Conservation (phyloP, 768 basidiomycete species). For the Psilocybe subaeruginosa region DNA sequence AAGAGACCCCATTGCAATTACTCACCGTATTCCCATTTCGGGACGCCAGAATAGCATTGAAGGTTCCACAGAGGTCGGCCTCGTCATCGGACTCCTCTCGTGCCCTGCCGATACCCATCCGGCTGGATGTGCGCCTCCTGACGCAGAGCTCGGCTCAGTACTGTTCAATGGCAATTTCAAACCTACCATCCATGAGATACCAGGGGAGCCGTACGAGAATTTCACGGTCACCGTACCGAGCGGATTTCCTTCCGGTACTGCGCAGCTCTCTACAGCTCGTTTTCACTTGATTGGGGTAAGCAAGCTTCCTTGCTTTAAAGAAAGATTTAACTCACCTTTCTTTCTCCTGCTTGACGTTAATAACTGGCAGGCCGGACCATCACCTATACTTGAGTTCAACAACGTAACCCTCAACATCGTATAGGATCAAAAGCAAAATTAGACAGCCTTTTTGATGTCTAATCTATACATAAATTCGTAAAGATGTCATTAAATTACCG, state of each 20-base stretch:
- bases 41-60: conserved; percentile 35
- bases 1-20: background rate
- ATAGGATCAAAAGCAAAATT: background rate
- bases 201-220: conserved; percentile 44
- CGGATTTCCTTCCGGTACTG: conserved; percentile 23
- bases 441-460: background rate
- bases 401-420: conserved; percentile 22
- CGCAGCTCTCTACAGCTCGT: conserved; percentile 30
- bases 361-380: conserved; percentile 27
- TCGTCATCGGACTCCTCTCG: conserved; percentile 44
- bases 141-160: conserved; percentile 35
- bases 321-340: background rate
- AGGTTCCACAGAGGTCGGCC: conserved; percentile 45
- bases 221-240: conserved; percentile 40
- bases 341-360: background rate
- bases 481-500: no score
- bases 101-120: conserved; percentile 28
- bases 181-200: conserved; percentile 33
- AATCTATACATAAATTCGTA: no score
- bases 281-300: conserved; percentile 37
- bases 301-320: no score
- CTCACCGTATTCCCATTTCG: background rate
- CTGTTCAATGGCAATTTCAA: conserved; percentile 43
- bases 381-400: conserved; percentile 29
- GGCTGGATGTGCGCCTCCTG: conserved; percentile 22